A percentile compares a stretch with the other conserved stretches of the same genome.
These are phyloP conservation scores for Aspergillus haitiensis DNA, from an alignment of 495 filamentous ascomycete genomes.

Conservation along the genomic window DNA sequence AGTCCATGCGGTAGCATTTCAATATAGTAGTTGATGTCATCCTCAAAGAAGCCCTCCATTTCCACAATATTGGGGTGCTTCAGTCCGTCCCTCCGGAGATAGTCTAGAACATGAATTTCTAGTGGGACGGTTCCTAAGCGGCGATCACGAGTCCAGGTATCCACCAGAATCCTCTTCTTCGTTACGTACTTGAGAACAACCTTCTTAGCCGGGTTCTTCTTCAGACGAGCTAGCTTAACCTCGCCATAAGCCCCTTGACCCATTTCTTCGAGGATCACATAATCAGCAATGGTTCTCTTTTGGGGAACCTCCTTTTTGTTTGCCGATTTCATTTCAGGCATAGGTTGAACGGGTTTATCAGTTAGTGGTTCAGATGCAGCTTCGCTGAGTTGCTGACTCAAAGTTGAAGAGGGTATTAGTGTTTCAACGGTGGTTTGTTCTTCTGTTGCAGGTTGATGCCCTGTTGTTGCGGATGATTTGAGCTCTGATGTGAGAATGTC, in stretches of 20 bases:
- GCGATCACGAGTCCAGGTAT: slow-evolving; percentile 97
- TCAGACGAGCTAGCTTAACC: slow-evolving; percentile 92
- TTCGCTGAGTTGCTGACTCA: slow-evolving; percentile 75
- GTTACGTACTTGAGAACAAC: slow-evolving; percentile 98
- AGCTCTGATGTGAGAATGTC: slow-evolving; percentile 21
- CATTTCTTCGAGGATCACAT: slow-evolving; percentile 95
- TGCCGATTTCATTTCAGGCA: slow-evolving; percentile 37
- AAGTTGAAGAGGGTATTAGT: slow-evolving; percentile 58
- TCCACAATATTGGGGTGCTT: slow-evolving; percentile 96
- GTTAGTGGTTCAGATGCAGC: slow-evolving; percentile 58
- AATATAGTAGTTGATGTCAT: slow-evolving; percentile 97
- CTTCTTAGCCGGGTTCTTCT: slow-evolving; percentile 71
- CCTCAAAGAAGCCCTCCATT: slow-evolving; percentile 98
- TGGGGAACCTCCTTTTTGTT: slow-evolving; percentile 36
- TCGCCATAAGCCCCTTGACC: slow-evolving; percentile 97
- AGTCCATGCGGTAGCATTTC: slow-evolving; percentile 96
- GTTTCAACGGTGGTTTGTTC: slow-evolving; percentile 33
- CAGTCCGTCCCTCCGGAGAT: slow-evolving; percentile 80
- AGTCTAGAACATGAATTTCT: slow-evolving; percentile 97
- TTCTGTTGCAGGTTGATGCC: slow-evolving; percentile 14
- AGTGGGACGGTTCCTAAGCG: slow-evolving; percentile 94
- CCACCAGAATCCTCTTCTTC: slow-evolving; percentile 93
- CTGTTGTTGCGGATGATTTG: slow-evolving; percentile 14
- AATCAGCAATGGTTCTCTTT: slow-evolving; percentile 88
- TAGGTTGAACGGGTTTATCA: slow-evolving; percentile 47